phyloP scores from a whole-genome alignment of 192 early-diverging fungal genomes.

The Umbelopsis sp. region DNA sequence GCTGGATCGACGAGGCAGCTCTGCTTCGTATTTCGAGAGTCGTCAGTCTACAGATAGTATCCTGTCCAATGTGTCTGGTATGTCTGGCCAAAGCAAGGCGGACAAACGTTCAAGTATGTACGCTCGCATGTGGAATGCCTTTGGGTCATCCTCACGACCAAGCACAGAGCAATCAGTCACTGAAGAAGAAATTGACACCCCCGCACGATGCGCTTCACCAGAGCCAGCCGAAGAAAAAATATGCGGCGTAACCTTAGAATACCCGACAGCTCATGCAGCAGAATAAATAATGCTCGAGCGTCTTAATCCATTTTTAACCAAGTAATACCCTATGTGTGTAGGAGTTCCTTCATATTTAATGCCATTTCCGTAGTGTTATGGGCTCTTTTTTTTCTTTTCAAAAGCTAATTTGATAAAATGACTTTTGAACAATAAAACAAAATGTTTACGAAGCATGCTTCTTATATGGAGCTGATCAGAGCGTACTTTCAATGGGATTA shows the following conservation, averaged over 20 bases:
- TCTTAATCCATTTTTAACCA: too few species aligned
- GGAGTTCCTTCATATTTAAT: too few species aligned
- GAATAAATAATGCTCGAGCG: too few species aligned
- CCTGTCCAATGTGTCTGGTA: conserved; percentile 19
- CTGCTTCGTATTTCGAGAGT: conserved; percentile 24
- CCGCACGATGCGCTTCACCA: conserved; percentile 3
- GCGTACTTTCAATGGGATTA: too few species aligned
- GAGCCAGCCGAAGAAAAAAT: not conserved
- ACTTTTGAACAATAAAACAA: too few species aligned
- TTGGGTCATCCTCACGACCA: conserved; percentile 18
- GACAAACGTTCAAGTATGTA: conserved; percentile 42
- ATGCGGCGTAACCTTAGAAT: not conserved
- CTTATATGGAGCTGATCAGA: too few species aligned
- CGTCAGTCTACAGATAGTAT: conserved; percentile 26
- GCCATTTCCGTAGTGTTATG: too few species aligned
- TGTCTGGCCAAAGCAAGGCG: conserved; percentile 8
- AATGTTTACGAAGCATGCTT: too few species aligned
- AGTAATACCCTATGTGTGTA: too few species aligned
- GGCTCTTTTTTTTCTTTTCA: too few species aligned
- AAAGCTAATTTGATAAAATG: too few species aligned
- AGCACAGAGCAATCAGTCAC: not conserved
- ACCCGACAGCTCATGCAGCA: not conserved
- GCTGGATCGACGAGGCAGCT: conserved; percentile 26
- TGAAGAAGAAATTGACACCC: conserved; percentile 3
- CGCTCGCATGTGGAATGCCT: conserved; percentile 32